Evolutionary conservation across 345 rosid species (phyloP).

Genomic region (Zanthoxylum bungeanum): DNA sequence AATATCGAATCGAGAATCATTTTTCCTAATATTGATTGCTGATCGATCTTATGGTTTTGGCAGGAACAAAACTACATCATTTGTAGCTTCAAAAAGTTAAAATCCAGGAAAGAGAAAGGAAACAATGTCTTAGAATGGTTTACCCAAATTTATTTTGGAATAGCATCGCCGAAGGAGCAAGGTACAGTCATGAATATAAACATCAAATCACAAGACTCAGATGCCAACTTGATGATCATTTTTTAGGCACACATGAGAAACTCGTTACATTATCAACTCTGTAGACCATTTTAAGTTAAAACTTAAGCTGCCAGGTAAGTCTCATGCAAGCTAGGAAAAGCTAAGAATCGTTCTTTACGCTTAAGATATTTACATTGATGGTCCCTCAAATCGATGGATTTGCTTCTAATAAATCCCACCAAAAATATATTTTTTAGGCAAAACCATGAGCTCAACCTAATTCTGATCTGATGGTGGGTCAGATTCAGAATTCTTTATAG

Average conservation of each 20-base stretch:
- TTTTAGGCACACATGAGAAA: background rate
- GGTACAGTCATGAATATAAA: background rate
- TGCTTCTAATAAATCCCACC: too few relatives aligned
- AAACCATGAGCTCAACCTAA: background rate
- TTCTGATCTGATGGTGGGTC: background rate
- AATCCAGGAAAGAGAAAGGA: too few relatives aligned
- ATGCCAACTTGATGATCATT: background rate
- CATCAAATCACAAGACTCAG: background rate
- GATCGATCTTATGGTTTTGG: too few relatives aligned
- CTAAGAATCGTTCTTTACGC: background rate
- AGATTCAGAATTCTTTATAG: background rate
- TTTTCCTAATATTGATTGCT: too few relatives aligned
- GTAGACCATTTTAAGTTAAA: too few relatives aligned
- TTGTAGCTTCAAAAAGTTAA: too few relatives aligned
- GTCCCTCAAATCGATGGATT: too few relatives aligned
- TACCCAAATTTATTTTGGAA: background rate
- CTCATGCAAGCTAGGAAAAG: background rate
- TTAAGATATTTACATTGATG: too few relatives aligned
- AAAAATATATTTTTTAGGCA: background rate
- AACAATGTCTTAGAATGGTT: too few relatives aligned
- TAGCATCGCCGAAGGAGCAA: background rate
- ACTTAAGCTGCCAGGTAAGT: background rate
- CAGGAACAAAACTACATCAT: too few relatives aligned
- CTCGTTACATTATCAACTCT: background rate
- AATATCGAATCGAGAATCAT: too few relatives aligned